These are phyloP conservation scores for Pyrrhoderma lamaoense DNA, from an alignment of 1,284 basidiomycete genomes.

Conservation along the genomic window DNA sequence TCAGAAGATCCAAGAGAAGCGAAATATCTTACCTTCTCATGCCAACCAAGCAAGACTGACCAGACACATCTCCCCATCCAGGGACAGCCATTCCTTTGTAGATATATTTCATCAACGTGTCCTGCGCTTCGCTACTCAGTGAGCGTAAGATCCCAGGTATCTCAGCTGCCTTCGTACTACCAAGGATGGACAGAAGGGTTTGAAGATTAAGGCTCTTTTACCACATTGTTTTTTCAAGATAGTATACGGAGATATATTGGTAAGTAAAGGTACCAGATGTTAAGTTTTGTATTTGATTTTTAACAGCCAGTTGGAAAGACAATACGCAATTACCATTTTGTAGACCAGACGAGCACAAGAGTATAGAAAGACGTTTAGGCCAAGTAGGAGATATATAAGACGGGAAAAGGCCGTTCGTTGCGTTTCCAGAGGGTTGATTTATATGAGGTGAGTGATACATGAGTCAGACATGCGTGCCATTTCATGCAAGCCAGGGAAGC, in stretches of 20 bases:
- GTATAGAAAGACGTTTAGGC: no score
- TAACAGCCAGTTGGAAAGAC: no score
- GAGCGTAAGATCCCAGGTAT: conserved; percentile 73
- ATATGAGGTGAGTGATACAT: no score
- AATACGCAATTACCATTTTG: no score
- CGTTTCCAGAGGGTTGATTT: no score
- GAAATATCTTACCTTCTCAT: conserved; percentile 72
- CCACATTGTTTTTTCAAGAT: no score
- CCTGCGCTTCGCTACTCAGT: conserved; percentile 76
- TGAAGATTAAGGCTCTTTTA: conserved; percentile 69
- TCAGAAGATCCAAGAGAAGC: conserved; percentile 26
- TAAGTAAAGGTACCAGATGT: neutral
- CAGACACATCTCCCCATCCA: conserved; percentile 77
- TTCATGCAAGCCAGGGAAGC: no score
- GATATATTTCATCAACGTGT: conserved; percentile 95
- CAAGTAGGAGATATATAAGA: no score
- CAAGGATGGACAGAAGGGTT: conserved; percentile 87
- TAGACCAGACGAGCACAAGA: no score
- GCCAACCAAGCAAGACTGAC: conserved; percentile 89
- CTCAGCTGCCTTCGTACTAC: conserved; percentile 89
- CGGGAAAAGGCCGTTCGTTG: no score
- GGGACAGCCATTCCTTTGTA: conserved; percentile 94
- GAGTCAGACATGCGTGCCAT: no score
- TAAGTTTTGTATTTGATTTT: no score
- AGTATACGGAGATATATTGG: neutral